Conservation (phyloP, 139 green algal species). For the Chlamydomonas schloesseri region DNA sequence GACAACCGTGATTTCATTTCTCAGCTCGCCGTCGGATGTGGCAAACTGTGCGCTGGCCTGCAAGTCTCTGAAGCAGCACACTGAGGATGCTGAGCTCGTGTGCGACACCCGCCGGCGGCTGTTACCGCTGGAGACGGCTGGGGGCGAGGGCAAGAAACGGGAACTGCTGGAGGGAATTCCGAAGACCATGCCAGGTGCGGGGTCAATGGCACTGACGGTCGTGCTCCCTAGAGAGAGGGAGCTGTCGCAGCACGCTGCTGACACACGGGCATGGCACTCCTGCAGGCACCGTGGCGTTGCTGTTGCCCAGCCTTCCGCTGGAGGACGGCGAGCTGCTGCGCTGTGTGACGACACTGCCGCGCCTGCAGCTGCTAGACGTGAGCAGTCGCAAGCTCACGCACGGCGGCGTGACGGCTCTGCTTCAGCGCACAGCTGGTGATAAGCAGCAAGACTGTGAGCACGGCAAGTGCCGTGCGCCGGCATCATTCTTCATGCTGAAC, state of each 20-base stretch:
- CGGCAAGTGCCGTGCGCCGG: too few species aligned
- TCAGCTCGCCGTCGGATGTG: neutral
- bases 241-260: too few species aligned
- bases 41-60: neutral
- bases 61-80: neutral
- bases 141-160: neutral
- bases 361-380: slow-evolving; percentile 62
- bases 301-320: slow-evolving; percentile 57
- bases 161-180: slow-evolving; percentile 12
- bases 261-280: too few species aligned
- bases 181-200: slow-evolving; percentile 58
- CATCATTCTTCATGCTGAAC: neutral
- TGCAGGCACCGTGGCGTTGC: slow-evolving; percentile 57
- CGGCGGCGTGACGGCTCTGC: neutral
- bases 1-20: neutral
- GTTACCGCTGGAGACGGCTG: neutral
- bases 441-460: too few species aligned
- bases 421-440: too few species aligned
- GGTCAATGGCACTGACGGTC: too few species aligned
- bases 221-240: too few species aligned
- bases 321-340: slow-evolving; percentile 59
- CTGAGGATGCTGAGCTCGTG: neutral
- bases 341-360: slow-evolving; percentile 23
- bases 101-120: neutral
- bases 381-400: slow-evolving; percentile 70